Conservation (phyloP, 805 yeast species). For the Cyberlindnera petersonii region DNA sequence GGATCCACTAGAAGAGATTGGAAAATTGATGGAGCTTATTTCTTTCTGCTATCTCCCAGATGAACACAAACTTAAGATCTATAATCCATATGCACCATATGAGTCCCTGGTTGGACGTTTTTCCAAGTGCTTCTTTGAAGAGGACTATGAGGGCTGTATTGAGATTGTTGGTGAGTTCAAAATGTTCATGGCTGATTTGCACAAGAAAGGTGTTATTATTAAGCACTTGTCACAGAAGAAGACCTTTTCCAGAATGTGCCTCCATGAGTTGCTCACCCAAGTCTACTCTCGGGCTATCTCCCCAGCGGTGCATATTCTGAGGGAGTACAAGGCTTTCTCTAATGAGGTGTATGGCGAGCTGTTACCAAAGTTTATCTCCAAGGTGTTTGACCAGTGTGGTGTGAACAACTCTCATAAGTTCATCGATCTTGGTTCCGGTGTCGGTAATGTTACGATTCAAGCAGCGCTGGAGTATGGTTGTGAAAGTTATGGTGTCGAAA, state of each 20-base stretch:
- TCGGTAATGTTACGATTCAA: slow-evolving; percentile 86
- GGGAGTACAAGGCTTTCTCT: slow-evolving; percentile 79
- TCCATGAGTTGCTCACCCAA: slow-evolving; percentile 69
- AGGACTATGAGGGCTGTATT: slow-evolving; percentile 30
- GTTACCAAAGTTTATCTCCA: slow-evolving; percentile 70
- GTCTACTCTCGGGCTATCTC: slow-evolving; percentile 76
- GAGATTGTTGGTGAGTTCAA: slow-evolving; percentile 42
- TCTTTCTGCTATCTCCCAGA: slow-evolving; percentile 40
- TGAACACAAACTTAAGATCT: slow-evolving; percentile 30
- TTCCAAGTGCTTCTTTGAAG: slow-evolving; percentile 30
- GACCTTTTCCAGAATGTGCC: slow-evolving; percentile 37
- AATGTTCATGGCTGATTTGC: slow-evolving; percentile 33
- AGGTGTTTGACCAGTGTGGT: slow-evolving; percentile 57
- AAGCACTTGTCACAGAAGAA: slow-evolving; percentile 30
- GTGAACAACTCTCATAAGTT: slow-evolving; percentile 54
- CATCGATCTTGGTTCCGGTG: slow-evolving; percentile 91
- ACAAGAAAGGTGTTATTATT: slow-evolving; percentile 30
- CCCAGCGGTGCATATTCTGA: slow-evolving; percentile 60
- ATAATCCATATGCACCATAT: slow-evolving; percentile 33
- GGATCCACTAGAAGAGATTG: slow-evolving; percentile 63
- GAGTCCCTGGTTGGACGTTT: slow-evolving; percentile 38
- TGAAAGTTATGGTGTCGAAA: slow-evolving; percentile 82
- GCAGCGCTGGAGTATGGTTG: slow-evolving; percentile 87
- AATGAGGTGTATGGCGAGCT: slow-evolving; percentile 90
- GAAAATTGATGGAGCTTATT: slow-evolving; percentile 42